Percentiles rank a stretch among this genome's conserved stretches.
Evolutionary conservation across 2,329 filamentous ascomycete genomes (phyloP).

Genomic region (Arthrobotrys musiformis): DNA sequence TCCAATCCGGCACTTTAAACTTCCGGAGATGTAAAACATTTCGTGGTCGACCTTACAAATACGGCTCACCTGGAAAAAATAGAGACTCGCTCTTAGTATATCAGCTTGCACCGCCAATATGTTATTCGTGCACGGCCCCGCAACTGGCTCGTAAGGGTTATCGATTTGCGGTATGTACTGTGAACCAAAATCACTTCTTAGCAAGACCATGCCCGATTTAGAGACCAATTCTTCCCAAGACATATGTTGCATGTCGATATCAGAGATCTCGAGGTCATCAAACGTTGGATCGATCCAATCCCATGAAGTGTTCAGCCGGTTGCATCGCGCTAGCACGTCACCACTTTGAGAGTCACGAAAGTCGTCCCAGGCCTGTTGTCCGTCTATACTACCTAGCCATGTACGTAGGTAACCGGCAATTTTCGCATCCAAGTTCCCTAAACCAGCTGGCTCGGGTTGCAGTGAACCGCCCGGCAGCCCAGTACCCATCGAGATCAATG

Average conservation of each 20-base stretch:
- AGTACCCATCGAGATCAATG: conserved; percentile 12
- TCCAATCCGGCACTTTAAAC: not conserved
- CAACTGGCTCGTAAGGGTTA: not conserved
- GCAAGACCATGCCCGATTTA: no score
- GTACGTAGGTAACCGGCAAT: no score
- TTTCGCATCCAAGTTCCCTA: no score
- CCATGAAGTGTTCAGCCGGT: not conserved
- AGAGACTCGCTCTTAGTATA: conserved; percentile 12
- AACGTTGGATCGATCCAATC: not conserved
- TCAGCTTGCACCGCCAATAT: not conserved
- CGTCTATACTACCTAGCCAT: not conserved
- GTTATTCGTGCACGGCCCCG: not conserved
- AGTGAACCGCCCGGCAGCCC: not conserved
- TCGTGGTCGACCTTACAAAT: not conserved
- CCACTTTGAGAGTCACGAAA: not conserved
- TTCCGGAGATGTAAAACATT: not conserved
- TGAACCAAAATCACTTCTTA: not conserved
- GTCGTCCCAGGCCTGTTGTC: not conserved
- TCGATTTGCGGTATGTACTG: not conserved
- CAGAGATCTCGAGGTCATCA: not conserved
- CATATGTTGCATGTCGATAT: no score
- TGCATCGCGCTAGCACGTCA: not conserved
- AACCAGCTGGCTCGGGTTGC: not conserved
- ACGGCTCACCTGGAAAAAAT: not conserved
- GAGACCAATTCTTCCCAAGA: no score